Evolutionary conservation across 371 early-diverging fungal species (phyloP).

Genomic region (Rhizopus delemar): DNA sequence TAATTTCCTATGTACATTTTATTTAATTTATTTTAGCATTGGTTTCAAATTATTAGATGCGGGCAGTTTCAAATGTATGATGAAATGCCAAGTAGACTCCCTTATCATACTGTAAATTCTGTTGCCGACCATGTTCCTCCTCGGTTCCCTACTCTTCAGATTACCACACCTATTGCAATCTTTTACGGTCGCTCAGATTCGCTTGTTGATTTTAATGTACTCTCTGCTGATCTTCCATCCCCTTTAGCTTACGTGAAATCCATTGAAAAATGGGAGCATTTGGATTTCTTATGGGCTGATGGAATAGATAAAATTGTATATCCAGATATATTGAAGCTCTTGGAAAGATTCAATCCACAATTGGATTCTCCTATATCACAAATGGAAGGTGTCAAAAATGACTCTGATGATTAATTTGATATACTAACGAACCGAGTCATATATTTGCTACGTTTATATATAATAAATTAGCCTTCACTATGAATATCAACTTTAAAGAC

Average conservation of each 20-base stretch:
- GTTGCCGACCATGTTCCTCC: slow-evolving; percentile 60
- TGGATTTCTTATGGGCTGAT: slow-evolving; percentile 81
- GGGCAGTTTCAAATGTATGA: slow-evolving; percentile 92
- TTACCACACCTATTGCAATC: slow-evolving; percentile 82
- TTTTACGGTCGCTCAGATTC: slow-evolving; percentile 91
- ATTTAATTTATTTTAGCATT: slow-evolving; percentile 52
- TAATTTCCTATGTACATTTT: not conserved
- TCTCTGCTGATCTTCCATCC: slow-evolving; percentile 59
- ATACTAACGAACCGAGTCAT: too few relatives aligned
- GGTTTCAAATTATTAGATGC: slow-evolving; percentile 95
- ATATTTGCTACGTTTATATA: too few relatives aligned
- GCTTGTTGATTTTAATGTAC: slow-evolving; percentile 70
- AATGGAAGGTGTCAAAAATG: slow-evolving; percentile 20
- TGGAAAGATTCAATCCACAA: slow-evolving; percentile 42
- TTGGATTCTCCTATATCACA: not conserved
- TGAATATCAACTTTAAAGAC: too few relatives aligned
- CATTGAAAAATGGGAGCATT: slow-evolving; percentile 73
- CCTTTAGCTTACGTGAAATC: slow-evolving; percentile 64
- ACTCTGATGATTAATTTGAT: not conserved
- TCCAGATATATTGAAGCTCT: slow-evolving; percentile 47
- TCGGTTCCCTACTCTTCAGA: slow-evolving; percentile 79
- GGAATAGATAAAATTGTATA: slow-evolving; percentile 51
- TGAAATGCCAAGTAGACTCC: slow-evolving; percentile 71
- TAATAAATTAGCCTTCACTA: too few relatives aligned
- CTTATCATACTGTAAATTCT: slow-evolving; percentile 52